phyloP scores from a whole-genome alignment of 176 grass and related monocot genomes.

The Guadua angustifolia region DNA sequence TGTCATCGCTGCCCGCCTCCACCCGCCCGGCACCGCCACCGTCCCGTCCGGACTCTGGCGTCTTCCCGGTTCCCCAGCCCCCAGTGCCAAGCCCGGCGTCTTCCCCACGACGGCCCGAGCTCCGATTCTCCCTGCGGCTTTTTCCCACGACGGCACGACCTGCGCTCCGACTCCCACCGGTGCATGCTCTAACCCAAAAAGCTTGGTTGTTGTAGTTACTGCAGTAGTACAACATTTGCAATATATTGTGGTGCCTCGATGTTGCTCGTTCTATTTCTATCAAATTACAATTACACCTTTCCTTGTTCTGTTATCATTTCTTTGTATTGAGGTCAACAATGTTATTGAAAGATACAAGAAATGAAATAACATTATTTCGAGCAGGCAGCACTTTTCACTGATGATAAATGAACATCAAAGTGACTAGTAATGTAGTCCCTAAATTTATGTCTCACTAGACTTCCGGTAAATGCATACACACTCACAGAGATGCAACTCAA shows the following conservation, averaged over 20 bases:
- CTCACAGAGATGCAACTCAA: conserved; percentile 7
- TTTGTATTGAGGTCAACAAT: conserved; percentile 4
- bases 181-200: too few species aligned
- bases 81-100: too few species aligned
- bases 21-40: too few species aligned
- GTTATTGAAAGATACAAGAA: background rate
- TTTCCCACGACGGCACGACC: too few species aligned
- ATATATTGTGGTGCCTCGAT: background rate
- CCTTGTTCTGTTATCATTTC: background rate
- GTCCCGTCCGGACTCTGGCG: too few species aligned
- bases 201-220: too few species aligned
- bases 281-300: conserved; percentile 1
- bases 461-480: conserved; percentile 19
- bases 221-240: background rate
- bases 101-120: too few species aligned
- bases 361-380: conserved; percentile 1
- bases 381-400: background rate
- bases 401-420: background rate
- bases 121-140: too few species aligned
- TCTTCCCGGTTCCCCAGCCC: too few species aligned
- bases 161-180: too few species aligned
- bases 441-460: background rate
- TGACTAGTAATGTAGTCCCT: background rate
- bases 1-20: too few species aligned
- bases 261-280: conserved; percentile 23